Conservation (phyloP, 2,329 filamentous ascomycete species). For the Nannizziopsis arthrosporioides region DNA sequence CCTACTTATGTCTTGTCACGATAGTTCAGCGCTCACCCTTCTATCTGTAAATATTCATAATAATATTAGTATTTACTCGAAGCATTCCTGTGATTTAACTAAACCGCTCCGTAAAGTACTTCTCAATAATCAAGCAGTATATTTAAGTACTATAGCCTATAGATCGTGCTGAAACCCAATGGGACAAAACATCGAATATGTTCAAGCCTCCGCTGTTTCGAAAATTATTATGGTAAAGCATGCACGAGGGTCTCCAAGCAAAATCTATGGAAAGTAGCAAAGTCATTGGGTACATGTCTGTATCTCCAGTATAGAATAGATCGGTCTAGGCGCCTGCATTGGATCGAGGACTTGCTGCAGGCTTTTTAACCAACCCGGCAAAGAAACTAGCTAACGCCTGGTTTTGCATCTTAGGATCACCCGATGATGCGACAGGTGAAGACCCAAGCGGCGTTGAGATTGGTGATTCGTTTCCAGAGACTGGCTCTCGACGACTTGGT, state of each 20-base stretch:
- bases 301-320: not conserved
- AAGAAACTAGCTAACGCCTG: slow-evolving; percentile 52
- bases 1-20: not conserved
- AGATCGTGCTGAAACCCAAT: no score
- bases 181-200: no score
- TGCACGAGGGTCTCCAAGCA: no score
- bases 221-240: no score
- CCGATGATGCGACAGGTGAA: slow-evolving; percentile 18
- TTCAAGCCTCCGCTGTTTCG: no score
- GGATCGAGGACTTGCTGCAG: slow-evolving; percentile 27
- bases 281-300: not conserved
- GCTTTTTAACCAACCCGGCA: slow-evolving; percentile 46
- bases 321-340: slow-evolving; percentile 16
- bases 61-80: not conserved
- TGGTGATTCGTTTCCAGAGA: slow-evolving; percentile 19
- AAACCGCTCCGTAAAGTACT: no score
- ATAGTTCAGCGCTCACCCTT: not conserved
- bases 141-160: no score
- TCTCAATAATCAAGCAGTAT: no score
- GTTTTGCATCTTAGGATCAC: slow-evolving; percentile 44
- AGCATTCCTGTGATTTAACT: no score
- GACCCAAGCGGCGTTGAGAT: slow-evolving; percentile 17
- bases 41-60: slow-evolving; percentile 8
- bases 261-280: no score
- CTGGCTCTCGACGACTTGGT: slow-evolving; percentile 25